phyloP scores from a whole-genome alignment of 306 rosid species.

The Fragaria nilgerrensis region DNA sequence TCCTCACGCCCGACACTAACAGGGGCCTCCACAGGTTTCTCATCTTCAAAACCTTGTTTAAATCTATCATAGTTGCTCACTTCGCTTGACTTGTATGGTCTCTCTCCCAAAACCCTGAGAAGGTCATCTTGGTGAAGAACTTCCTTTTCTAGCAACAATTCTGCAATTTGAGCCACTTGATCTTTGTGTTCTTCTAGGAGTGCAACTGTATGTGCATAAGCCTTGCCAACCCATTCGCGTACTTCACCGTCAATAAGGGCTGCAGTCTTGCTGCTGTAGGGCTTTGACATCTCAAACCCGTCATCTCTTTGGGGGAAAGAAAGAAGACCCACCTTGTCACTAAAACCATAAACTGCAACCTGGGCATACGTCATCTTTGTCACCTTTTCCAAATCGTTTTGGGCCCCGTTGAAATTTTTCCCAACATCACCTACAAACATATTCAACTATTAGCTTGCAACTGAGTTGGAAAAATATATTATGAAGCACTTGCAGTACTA shows the following conservation, averaged over 20 bases:
- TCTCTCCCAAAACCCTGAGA: constrained; percentile 57
- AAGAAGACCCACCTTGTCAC: constrained; percentile 92
- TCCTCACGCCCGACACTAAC: constrained; percentile 38
- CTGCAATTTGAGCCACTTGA: constrained; percentile 71
- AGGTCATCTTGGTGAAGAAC: constrained; percentile 93
- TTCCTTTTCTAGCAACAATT: constrained; percentile 87
- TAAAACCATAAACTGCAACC: constrained; percentile 89
- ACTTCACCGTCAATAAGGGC: constrained; percentile 80
- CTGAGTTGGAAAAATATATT: background rate
- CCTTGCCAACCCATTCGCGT: constrained; percentile 79
- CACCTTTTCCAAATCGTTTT: constrained; percentile 92
- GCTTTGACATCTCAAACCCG: constrained; percentile 60
- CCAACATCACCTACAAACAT: constrained; percentile 61
- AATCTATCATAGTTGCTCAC: constrained; percentile 61
- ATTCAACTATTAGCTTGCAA: background rate
- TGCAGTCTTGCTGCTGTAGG: constrained; percentile 84
- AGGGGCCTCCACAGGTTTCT: constrained; percentile 40
- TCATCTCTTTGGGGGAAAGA: constrained; percentile 84
- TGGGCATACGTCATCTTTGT: constrained; percentile 97
- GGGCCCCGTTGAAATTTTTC: constrained; percentile 94
- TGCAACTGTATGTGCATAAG: constrained; percentile 55
- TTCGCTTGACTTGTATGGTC: constrained; percentile 67
- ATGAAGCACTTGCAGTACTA: background rate
- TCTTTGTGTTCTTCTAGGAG: constrained; percentile 76
- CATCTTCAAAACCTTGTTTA: constrained; percentile 61